Evolutionary conservation across 2,329 filamentous ascomycete genomes (phyloP).

Genomic region (Neonectria hederae): DNA sequence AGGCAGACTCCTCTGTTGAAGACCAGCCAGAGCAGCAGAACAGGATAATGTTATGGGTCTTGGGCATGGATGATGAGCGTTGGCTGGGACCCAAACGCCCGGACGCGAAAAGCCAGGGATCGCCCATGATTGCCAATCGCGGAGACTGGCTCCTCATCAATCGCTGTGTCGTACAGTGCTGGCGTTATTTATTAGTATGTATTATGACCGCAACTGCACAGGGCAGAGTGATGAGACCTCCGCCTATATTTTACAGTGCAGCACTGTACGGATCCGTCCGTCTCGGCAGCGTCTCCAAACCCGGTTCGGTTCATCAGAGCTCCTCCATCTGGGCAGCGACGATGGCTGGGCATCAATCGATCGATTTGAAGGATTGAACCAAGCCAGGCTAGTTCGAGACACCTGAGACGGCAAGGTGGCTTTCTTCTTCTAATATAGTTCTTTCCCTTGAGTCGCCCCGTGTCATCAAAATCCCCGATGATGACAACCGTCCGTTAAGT

Average conservation of each 20-base stretch:
- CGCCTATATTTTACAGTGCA: too few species aligned
- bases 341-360: conserved; percentile 2
- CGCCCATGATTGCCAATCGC: conserved; percentile 8
- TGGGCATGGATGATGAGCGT: neutral
- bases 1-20: neutral
- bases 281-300: conserved; percentile 16
- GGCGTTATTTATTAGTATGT: too few species aligned
- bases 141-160: neutral
- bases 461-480: neutral
- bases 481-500: neutral
- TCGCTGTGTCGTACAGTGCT: neutral
- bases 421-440: neutral
- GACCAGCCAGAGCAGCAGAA: neutral
- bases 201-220: too few species aligned
- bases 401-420: neutral
- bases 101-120: conserved; percentile 14
- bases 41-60: neutral
- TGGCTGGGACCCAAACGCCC: conserved; percentile 5
- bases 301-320: neutral
- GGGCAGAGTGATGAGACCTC: too few species aligned
- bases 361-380: neutral
- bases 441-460: too few species aligned
- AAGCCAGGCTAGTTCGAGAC: neutral
- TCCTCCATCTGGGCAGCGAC: too few species aligned
- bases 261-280: conserved; percentile 2